Conservation (phyloP, 177 flowering plant species). For the Vitis hybrid region DNA sequence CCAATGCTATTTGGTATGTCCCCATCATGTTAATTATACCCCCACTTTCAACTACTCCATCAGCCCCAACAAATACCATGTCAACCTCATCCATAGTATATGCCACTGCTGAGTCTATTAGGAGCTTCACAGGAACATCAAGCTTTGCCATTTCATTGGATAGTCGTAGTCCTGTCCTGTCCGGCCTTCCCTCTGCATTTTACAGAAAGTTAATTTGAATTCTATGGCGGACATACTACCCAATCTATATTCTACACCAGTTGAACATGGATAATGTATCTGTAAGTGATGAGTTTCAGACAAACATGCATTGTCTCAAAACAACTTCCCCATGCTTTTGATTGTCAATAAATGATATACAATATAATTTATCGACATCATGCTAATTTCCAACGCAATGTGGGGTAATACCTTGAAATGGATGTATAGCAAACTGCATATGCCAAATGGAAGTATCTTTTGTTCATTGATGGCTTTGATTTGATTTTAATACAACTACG, state of each 20-base stretch:
- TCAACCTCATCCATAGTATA: slow-evolving; percentile 96
- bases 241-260: not conserved
- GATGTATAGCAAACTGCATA: too few species aligned
- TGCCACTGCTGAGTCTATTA: slow-evolving; percentile 93
- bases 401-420: too few species aligned
- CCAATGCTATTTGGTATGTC: slow-evolving; percentile 89
- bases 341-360: too few species aligned
- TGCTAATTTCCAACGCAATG: too few species aligned
- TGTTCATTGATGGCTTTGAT: not conserved
- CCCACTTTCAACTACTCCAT: slow-evolving; percentile 98
- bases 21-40: slow-evolving; percentile 99
- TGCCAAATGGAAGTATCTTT: too few species aligned
- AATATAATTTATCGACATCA: too few species aligned
- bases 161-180: slow-evolving; percentile 81
- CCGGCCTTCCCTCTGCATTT: slow-evolving; percentile 92
- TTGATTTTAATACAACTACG: not conserved
- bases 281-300: too few species aligned
- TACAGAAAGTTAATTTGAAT: not conserved
- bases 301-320: too few species aligned
- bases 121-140: slow-evolving; percentile 91
- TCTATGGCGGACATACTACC: too few species aligned
- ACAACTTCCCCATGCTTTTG: too few species aligned
- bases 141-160: slow-evolving; percentile 91
- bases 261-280: not conserved
- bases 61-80: slow-evolving; percentile 97